Percentiles rank a stretch among this genome's conserved stretches.
Conservation (phyloP, 495 filamentous ascomycete genomes). For the Saxophila tyrrhenica region DNA sequence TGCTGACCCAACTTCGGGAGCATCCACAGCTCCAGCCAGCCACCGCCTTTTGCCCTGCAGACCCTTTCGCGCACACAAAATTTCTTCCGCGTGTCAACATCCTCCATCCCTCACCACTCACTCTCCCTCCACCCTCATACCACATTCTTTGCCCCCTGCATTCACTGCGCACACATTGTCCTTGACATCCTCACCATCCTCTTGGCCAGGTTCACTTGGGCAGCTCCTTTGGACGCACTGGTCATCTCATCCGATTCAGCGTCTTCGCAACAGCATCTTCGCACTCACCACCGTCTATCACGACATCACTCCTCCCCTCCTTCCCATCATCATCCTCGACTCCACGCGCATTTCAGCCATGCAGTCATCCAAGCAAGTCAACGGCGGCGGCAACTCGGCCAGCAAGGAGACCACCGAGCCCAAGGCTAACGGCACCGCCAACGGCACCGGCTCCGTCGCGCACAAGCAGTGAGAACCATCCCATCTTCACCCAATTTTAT, state of each 20-base stretch:
- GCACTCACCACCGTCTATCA: neutral
- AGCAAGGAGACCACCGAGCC: neutral
- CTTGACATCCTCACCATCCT: neutral
- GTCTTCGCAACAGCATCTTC: neutral
- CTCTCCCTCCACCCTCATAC: neutral
- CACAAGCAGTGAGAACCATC: no score
- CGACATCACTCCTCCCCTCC: neutral
- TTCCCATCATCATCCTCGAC: neutral
- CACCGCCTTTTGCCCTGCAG: neutral
- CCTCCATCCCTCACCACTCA: neutral
- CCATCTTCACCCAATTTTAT: neutral
- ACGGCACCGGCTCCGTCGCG: no score
- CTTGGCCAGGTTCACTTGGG: neutral
- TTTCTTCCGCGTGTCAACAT: neutral
- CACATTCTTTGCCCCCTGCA: slow-evolving; percentile 3
- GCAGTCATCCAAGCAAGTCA: neutral
- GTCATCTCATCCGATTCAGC: neutral
- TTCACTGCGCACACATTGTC: neutral
- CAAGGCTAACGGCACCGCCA: neutral
- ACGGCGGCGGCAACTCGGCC: neutral
- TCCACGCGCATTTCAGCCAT: neutral
- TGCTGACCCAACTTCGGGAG: neutral
- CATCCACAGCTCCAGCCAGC: neutral
- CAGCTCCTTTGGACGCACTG: no score
- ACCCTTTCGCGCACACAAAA: neutral